These are phyloP conservation scores for Parafenestella ontariensis DNA, from an alignment of 2,329 filamentous ascomycete genomes.

Conservation along the genomic window DNA sequence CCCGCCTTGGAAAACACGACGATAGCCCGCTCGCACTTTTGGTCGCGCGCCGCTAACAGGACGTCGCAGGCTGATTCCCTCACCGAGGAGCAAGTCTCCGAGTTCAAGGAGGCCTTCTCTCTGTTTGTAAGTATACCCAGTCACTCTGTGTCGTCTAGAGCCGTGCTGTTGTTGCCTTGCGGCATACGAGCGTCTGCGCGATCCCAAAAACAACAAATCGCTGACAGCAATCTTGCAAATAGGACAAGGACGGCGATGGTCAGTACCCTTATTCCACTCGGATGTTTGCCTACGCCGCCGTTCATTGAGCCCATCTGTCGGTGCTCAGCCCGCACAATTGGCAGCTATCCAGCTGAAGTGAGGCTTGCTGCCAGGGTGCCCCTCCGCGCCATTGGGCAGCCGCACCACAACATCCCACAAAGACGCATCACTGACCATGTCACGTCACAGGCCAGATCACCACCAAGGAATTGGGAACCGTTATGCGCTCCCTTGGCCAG, in stretches of 20 bases:
- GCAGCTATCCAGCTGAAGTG: not conserved
- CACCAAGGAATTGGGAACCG: constrained; percentile 67
- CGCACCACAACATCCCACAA: constrained; percentile 12
- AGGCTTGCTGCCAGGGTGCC: constrained; percentile 4
- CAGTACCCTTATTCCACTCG: constrained; percentile 33
- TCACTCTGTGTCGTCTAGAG: constrained; percentile 10
- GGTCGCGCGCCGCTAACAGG: constrained; percentile 32
- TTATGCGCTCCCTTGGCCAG: constrained; percentile 69
- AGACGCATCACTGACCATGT: constrained; percentile 29
- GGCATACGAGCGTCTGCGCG: constrained; percentile 12
- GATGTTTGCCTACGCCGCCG: not conserved
- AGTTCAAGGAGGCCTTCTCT: constrained; percentile 99
- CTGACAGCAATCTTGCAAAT: constrained; percentile 33
- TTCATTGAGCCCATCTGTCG: not conserved
- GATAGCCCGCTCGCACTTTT: constrained; percentile 20
- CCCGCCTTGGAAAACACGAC: constrained; percentile 43
- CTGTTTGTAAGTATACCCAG: constrained; percentile 82
- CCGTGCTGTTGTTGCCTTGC: constrained; percentile 31
- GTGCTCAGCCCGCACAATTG: not conserved
- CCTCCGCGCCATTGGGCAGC: constrained; percentile 3
- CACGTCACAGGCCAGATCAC: constrained; percentile 64
- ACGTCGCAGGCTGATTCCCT: constrained; percentile 85
- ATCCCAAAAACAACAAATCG: constrained; percentile 11
- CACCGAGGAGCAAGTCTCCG: constrained; percentile 99
- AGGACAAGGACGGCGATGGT: constrained; percentile 68